Conservation (phyloP, 2,329 filamentous ascomycete species). For the Pseudogymnoascus sp. region DNA sequence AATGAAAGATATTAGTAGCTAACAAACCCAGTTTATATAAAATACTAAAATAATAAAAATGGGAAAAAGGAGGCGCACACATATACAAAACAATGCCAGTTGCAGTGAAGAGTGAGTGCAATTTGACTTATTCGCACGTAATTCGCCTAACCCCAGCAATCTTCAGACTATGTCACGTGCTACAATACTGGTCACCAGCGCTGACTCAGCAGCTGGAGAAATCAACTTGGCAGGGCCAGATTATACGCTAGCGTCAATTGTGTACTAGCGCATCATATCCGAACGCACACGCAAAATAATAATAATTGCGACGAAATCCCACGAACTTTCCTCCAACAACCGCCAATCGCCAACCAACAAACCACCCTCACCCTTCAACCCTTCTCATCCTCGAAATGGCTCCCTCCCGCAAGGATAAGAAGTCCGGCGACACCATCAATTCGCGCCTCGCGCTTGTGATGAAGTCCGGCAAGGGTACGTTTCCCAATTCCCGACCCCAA, state of each 20-base stretch:
- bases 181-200: no score
- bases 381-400: constrained; percentile 43
- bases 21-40: background rate
- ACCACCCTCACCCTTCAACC: constrained; percentile 27
- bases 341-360: constrained; percentile 26
- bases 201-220: no score
- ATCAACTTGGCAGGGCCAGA: background rate
- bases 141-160: background rate
- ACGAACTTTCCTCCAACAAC: constrained; percentile 29
- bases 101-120: background rate
- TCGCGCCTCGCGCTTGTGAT: constrained; percentile 56
- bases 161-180: background rate
- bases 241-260: background rate
- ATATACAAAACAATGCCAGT: background rate
- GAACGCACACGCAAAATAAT: constrained; percentile 6
- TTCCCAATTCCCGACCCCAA: constrained; percentile 10
- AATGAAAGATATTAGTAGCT: background rate
- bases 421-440: constrained; percentile 72
- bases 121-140: background rate
- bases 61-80: background rate
- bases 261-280: background rate
- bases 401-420: constrained; percentile 73
- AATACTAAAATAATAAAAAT: background rate
- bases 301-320: constrained; percentile 34
- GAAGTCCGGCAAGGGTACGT: constrained; percentile 55